Base-by-base conservation (phyloP, 768 basidiomycete species). In the Pulveroboletus ravenelii region DNA sequence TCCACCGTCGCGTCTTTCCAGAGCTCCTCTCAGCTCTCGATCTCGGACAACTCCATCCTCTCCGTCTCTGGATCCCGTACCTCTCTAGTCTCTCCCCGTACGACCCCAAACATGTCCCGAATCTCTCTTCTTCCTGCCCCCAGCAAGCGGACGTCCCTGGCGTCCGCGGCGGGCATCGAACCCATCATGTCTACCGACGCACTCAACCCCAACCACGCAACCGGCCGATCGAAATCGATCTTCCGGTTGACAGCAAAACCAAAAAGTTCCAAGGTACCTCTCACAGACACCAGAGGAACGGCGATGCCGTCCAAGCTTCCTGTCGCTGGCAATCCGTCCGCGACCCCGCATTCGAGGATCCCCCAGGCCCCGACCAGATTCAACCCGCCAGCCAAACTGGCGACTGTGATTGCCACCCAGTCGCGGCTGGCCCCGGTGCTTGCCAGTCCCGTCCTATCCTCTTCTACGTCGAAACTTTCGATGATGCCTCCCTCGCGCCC, bases 301-400 rank as follows among this genome's bases (percentile, higher is more conserved):
- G 25, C 40, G n/a, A 36, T 17, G 9, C 43, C 50, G 10, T 54
- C 61, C 6, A 67, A 52, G 35, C 56, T 56, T 30, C 57, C 66
- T 31, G 15, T 48, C 5, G 35, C 47, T 1, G 42, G 53, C 9
- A 43, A 53, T 1, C 18, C 53, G 6, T 42, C 53, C 12, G 47
- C 40, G 1, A 15, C 23, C 5, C 14, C 27, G 23, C 57, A 43
- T 27, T 59, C 61, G 3, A 58, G 46, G 54, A 61, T 66, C 14
- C 59, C 65, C 17, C 53, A 56, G 10, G 38, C 50, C 5, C 63
- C 67, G 12, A 37, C 52, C 15, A 69, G 53, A 17, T 67, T 67
- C 44, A 62, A 51, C 0, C 65, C 66, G 8, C 67, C 66, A 39
- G 56, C 61, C 43, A 67, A 67, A 52, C 53, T 67, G 44, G 67